Conservation (phyloP, 176 grass and related monocot genomes). For the Avena sativa region DNA sequence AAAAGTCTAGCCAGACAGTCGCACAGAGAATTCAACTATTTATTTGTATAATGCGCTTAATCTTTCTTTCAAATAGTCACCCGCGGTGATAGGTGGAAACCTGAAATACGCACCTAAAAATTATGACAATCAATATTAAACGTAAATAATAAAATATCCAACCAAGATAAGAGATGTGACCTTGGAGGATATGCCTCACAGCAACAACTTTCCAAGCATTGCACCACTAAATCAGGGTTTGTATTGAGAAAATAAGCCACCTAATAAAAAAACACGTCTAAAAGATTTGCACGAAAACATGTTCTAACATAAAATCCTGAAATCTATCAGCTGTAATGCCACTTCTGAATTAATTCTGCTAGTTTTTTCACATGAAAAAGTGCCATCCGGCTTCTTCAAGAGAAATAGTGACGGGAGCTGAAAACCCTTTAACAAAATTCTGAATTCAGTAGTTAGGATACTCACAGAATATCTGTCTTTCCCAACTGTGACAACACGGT, state of each 20-base stretch:
- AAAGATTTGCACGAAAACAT: conserved; percentile 16
- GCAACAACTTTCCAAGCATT: conserved; percentile 81
- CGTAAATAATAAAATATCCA: background rate
- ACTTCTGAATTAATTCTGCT: background rate
- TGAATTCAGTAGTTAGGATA: conserved; percentile 13
- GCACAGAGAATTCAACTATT: background rate
- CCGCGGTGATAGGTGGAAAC: conserved; percentile 67
- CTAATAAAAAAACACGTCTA: conserved; percentile 53
- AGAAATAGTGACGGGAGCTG: background rate
- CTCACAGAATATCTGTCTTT: conserved; percentile 84
- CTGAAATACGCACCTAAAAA: conserved; percentile 31
- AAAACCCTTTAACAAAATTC: background rate
- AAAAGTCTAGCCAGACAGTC: background rate
- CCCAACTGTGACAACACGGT: conserved; percentile 68
- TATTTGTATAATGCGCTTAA: conserved; percentile 62
- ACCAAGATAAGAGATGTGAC: conserved; percentile 42
- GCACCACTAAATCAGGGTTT: conserved; percentile 62
- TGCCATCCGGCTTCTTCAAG: background rate
- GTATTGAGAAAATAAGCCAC: conserved; percentile 78
- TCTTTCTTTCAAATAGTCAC: conserved; percentile 63
- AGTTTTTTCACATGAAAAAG: background rate
- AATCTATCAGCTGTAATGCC: background rate
- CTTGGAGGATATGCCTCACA: conserved; percentile 69
- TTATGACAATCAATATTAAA: background rate
- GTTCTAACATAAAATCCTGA: background rate